phyloP scores from a whole-genome alignment of 176 grass and related monocot species.

The Raddia distichophylla region DNA sequence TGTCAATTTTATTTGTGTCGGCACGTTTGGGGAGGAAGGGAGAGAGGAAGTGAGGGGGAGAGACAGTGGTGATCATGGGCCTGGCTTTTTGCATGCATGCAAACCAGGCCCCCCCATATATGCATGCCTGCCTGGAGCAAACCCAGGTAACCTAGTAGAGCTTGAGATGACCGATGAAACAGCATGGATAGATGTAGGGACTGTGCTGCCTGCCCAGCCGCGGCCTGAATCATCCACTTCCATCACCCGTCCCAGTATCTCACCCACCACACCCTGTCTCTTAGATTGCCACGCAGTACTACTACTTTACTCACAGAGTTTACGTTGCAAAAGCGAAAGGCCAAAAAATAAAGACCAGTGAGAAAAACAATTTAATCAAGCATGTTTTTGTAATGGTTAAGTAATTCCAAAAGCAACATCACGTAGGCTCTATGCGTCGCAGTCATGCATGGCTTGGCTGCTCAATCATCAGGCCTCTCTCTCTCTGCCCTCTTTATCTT shows the following conservation, averaged over 20 bases:
- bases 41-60: background rate
- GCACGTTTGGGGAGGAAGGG: too few species aligned
- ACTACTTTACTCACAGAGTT: background rate
- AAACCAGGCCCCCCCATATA: conserved; percentile 12
- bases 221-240: conserved; percentile 26
- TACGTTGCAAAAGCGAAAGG: background rate
- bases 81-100: conserved; percentile 36
- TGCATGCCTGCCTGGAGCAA: conserved; percentile 28
- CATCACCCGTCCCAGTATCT: background rate
- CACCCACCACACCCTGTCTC: conserved; percentile 30
- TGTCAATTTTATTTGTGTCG: too few species aligned
- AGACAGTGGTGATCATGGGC: background rate
- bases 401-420: background rate
- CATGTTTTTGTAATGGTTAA: background rate
- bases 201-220: background rate
- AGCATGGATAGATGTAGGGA: conserved; percentile 21
- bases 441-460: conserved; percentile 26
- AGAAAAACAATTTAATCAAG: background rate
- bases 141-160: conserved; percentile 12
- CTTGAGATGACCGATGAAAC: conserved; percentile 32
- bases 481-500: conserved; percentile 20
- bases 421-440: background rate
- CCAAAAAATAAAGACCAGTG: too few species aligned
- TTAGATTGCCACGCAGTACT: background rate
- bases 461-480: conserved; percentile 38